These are phyloP conservation scores for Hygrophoropsis aurantiaca DNA, from an alignment of 768 basidiomycete species.

Conservation along the genomic window DNA sequence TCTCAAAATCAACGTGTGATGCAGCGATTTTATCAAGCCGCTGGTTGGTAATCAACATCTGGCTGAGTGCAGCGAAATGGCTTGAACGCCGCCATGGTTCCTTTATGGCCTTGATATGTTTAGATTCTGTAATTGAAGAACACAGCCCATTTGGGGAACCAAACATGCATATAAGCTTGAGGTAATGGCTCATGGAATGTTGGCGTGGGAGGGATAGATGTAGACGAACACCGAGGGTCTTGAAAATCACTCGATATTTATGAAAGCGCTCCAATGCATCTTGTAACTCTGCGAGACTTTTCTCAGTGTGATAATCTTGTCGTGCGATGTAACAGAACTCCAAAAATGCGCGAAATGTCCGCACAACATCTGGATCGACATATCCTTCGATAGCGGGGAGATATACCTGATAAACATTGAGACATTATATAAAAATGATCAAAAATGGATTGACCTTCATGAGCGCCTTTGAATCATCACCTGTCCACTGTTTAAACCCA, in stretches of 20 bases:
- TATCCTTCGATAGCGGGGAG: slow-evolving; percentile 10
- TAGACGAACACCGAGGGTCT: slow-evolving; percentile 2
- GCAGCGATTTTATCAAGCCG: slow-evolving; percentile 28
- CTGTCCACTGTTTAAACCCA: slow-evolving; percentile 17
- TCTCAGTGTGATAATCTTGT: slow-evolving; percentile 5
- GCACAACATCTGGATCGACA: slow-evolving; percentile 8
- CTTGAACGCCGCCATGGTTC: slow-evolving; percentile 15
- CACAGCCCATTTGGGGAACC: slow-evolving; percentile 14
- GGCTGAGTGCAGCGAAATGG: slow-evolving; percentile 26
- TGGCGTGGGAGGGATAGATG: slow-evolving; percentile 21
- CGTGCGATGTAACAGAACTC: slow-evolving; percentile 24
- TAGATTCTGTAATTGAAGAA: slow-evolving; percentile 11
- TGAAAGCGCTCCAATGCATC: slow-evolving; percentile 11
- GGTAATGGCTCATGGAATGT: slow-evolving; percentile 20
- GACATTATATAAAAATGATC: not conserved
- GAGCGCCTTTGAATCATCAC: slow-evolving; percentile 20
- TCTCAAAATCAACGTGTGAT: slow-evolving; percentile 14
- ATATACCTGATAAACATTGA: slow-evolving; percentile 5
- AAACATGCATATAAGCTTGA: slow-evolving; percentile 9
- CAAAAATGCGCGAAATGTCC: slow-evolving; percentile 17
- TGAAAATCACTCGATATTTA: slow-evolving; percentile 9
- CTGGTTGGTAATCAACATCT: slow-evolving; percentile 32
- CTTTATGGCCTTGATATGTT: slow-evolving; percentile 12
- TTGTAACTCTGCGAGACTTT: slow-evolving; percentile 10
- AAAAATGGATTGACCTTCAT: slow-evolving; percentile 17